Evolutionary conservation across 169 alveolate genomes (phyloP), one percentile per base, ranked within the genome.

Genomic region (Plasmodium malariae): DNA sequence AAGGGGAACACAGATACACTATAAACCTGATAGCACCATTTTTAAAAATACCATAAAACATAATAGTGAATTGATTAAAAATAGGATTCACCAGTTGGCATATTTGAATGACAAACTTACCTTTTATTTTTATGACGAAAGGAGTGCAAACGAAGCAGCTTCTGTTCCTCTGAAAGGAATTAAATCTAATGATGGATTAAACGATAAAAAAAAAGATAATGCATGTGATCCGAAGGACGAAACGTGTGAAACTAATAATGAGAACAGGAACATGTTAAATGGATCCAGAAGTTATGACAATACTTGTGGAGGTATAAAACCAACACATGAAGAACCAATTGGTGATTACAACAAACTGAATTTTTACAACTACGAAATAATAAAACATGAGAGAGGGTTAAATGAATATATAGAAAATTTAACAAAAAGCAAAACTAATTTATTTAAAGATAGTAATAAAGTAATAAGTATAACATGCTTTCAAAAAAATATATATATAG

Each of bases 1-100:
- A 51, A 49, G 80, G 45, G 94, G 94, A 40, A 91, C 94, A n/a
- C 80, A 68, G 45, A 65, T 91, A 34, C 83, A 65, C 48, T 91
- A 74, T 54, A 51, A 63, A 60, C 85, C 91, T 37, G 94, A 91
- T 78, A 37, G 30, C 43, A 37, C 45, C 32, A 85, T 91, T 67
- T 91, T 91, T 57, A 73, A 74, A 51, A 80, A 72, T 51, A 74
- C 26, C 24, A 72, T 65, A 37, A 69, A 69, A 26, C 90, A 86
- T 30, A 85, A 83, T 17, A 40, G 72, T n/a, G 88, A 72, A 43
- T 9, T 67, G n/a, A 62, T 91, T 45, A 74, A 59, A 74, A 63
- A 55, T 49, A 26, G 94, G 19, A 30, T 83, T 12, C 83, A 73
- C 19, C 93, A 85, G 28, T 70, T 91, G 34, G 87, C 94, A 45